Conservation (phyloP, 305 asterid genomes). For the Fraxinus floribunda region DNA sequence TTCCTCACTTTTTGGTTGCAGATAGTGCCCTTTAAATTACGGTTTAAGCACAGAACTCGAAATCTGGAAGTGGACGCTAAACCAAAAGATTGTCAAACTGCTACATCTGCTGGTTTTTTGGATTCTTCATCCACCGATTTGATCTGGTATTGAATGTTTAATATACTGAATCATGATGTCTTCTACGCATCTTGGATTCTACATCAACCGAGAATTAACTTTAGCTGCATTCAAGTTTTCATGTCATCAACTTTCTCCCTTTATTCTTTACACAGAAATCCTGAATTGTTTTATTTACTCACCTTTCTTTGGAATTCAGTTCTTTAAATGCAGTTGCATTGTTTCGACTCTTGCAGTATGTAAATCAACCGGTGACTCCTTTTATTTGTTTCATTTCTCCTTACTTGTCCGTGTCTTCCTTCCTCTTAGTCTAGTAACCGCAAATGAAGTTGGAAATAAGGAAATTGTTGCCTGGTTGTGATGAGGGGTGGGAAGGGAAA, state of each 20-base stretch:
- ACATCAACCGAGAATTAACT: not conserved
- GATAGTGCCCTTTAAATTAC: slow-evolving; percentile 62
- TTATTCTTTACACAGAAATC: not conserved
- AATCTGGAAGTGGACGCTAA: slow-evolving; percentile 34
- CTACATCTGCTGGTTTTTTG: slow-evolving; percentile 30
- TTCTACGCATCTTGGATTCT: not conserved
- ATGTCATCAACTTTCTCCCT: not conserved
- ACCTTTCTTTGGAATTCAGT: no score
- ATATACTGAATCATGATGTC: not conserved
- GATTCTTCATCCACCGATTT: slow-evolving; percentile 42
- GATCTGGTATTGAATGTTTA: slow-evolving; percentile 56
- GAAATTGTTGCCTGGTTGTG: no score
- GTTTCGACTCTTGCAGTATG: no score
- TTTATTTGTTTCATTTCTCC: no score
- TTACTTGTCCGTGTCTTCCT: no score
- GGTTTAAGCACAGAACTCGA: slow-evolving; percentile 54
- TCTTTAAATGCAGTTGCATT: no score
- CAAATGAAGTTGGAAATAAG: no score
- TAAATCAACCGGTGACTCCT: no score
- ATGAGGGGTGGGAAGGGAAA: no score
- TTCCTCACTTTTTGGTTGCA: slow-evolving; percentile 26
- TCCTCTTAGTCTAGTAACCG: no score
- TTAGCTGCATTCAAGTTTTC: not conserved
- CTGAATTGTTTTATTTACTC: not conserved
- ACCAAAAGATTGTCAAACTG: slow-evolving; percentile 31